A percentile compares a stretch with the other conserved stretches of the same genome.
Conservation (phyloP, 2,329 filamentous ascomycete species). For the Cryphonectria carpinicola region DNA sequence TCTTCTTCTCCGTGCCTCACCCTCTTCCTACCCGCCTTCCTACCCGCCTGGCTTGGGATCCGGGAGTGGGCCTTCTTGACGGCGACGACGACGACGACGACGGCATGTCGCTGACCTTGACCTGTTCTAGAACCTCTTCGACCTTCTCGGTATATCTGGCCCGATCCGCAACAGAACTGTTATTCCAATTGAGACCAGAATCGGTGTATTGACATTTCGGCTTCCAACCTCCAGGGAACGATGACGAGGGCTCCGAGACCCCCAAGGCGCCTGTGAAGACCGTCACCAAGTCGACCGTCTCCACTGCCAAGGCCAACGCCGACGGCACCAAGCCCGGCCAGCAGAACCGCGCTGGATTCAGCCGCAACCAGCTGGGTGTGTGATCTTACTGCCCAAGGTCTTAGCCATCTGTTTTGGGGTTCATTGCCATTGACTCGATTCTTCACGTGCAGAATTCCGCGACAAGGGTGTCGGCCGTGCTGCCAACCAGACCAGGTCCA, state of each 20-base stretch:
- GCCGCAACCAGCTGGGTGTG: slow-evolving; percentile 88
- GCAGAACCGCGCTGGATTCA: slow-evolving; percentile 57
- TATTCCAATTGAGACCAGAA: slow-evolving; percentile 28
- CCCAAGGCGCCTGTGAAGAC: slow-evolving; percentile 82
- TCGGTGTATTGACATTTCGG: slow-evolving; percentile 21
- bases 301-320: slow-evolving; percentile 83
- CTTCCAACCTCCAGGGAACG: slow-evolving; percentile 54
- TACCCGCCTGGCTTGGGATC: no score
- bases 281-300: slow-evolving; percentile 79
- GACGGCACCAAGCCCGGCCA: slow-evolving; percentile 69
- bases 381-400: background rate
- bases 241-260: slow-evolving; percentile 70
- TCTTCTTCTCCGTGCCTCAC: no score
- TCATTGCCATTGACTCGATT: slow-evolving; percentile 29
- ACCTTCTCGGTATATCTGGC: slow-evolving; percentile 82
- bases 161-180: slow-evolving; percentile 28
- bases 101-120: slow-evolving; percentile 17
- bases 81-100: slow-evolving; percentile 1
- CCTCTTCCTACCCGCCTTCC: background rate
- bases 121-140: slow-evolving; percentile 81
- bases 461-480: slow-evolving; percentile 81
- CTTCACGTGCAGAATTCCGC: slow-evolving; percentile 71
- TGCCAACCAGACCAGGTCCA: slow-evolving; percentile 81
- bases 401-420: background rate
- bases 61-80: slow-evolving; percentile 8